Evolutionary conservation across 192 early-diverging fungal genomes (phyloP).

Genomic region (Entomortierella parvispora): DNA sequence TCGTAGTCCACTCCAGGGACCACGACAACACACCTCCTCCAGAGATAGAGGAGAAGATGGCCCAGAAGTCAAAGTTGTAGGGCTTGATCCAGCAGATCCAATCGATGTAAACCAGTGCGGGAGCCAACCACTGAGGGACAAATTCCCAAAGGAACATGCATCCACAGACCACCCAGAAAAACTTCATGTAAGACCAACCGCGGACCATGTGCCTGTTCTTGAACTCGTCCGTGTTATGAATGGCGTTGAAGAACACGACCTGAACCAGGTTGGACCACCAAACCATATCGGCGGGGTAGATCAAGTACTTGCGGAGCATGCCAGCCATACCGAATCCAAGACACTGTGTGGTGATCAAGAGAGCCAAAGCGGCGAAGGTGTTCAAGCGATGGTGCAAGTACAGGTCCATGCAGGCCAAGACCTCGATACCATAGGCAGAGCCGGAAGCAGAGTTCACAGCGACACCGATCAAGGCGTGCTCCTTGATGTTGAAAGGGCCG

Average conservation of each 20-base stretch:
- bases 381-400: slow-evolving; percentile 23
- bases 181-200: slow-evolving; percentile 42
- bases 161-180: slow-evolving; percentile 53
- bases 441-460: slow-evolving; percentile 57
- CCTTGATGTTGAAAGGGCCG: slow-evolving; percentile 72
- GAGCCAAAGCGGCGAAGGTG: slow-evolving; percentile 14
- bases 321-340: slow-evolving; percentile 78
- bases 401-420: slow-evolving; percentile 18
- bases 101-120: slow-evolving; percentile 31
- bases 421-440: slow-evolving; percentile 63
- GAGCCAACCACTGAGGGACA: slow-evolving; percentile 43
- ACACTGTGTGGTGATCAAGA: slow-evolving; percentile 73
- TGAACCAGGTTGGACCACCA: slow-evolving; percentile 83
- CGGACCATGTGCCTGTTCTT: slow-evolving; percentile 11
- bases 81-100: slow-evolving; percentile 45
- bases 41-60: slow-evolving; percentile 29
- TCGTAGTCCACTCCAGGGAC: slow-evolving; percentile 74
- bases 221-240: slow-evolving; percentile 48
- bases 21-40: slow-evolving; percentile 77
- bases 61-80: slow-evolving; percentile 31
- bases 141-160: slow-evolving; percentile 60
- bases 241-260: slow-evolving; percentile 58
- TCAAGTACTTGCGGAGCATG: slow-evolving; percentile 76
- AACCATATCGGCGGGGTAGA: slow-evolving; percentile 84
- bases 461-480: slow-evolving; percentile 69